phyloP scores from a whole-genome alignment of 2,329 filamentous ascomycete genomes.

The Botrytis pseudocinerea region DNA sequence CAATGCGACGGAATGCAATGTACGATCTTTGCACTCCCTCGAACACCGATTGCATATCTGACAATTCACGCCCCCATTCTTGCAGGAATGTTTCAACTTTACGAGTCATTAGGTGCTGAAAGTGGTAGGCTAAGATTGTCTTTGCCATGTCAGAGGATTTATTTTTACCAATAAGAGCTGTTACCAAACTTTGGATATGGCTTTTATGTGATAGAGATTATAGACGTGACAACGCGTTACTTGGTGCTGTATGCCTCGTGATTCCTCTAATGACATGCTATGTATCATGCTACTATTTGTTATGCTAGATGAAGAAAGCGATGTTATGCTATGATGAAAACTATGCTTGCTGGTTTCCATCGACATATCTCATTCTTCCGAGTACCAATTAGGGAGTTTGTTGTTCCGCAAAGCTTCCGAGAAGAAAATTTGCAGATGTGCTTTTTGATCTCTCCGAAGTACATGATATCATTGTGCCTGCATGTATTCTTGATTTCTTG shows the following conservation, averaged over 20 bases:
- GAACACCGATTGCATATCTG: background rate
- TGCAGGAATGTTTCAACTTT: background rate
- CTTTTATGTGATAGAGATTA: background rate
- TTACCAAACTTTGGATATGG: slow-evolving; percentile 1
- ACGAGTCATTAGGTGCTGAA: background rate
- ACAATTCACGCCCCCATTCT: slow-evolving; percentile 3
- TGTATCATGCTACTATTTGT: background rate
- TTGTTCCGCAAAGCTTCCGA: background rate
- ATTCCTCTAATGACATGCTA: background rate
- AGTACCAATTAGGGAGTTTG: background rate
- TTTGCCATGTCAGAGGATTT: background rate
- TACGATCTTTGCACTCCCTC: background rate
- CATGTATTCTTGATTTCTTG: background rate
- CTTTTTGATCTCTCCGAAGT: background rate
- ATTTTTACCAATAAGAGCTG: background rate
- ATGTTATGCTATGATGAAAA: background rate
- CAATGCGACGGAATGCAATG: background rate
- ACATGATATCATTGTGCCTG: background rate
- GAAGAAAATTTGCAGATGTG: background rate
- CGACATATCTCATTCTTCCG: background rate
- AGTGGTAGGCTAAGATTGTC: background rate
- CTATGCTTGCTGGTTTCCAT: background rate
- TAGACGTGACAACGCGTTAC: background rate
- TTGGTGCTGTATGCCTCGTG: slow-evolving; percentile 1
- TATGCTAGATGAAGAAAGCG: background rate